These are phyloP conservation scores for Rubus idaeus DNA, from an alignment of 306 rosid genomes.

Conservation along the genomic window DNA sequence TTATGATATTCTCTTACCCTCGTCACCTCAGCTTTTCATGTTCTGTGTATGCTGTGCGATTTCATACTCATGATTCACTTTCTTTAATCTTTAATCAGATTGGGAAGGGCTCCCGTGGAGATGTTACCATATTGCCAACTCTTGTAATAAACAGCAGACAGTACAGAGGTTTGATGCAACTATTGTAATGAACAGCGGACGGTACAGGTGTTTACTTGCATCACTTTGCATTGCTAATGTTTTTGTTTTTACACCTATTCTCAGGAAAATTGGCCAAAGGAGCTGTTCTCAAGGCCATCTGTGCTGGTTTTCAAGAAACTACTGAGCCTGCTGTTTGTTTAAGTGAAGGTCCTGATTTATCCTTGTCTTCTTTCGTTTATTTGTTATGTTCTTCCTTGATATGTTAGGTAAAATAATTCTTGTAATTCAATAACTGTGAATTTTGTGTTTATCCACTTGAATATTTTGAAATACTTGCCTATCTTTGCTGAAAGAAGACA, in stretches of 20 bases:
- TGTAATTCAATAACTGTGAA: neutral
- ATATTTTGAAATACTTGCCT: neutral
- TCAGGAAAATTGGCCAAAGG: constrained; percentile 80
- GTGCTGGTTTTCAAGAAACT: constrained; percentile 85
- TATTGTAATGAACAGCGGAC: constrained; percentile 1
- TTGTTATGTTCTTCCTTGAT: constrained; percentile 2
- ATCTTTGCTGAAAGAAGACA: neutral
- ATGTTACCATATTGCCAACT: constrained; percentile 94
- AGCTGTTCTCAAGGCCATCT: constrained; percentile 90
- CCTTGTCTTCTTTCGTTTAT: constrained; percentile 2
- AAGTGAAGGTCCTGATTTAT: constrained; percentile 56
- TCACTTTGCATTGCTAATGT: constrained; percentile 8
- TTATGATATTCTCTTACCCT: constrained; percentile 4
- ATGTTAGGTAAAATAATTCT: neutral
- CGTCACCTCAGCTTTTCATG: constrained; percentile 11
- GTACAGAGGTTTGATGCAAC: constrained; percentile 63
- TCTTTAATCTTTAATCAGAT: constrained; percentile 47
- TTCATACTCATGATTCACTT: constrained; percentile 27
- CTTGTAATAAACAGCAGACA: constrained; percentile 90
- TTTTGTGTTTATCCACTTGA: neutral
- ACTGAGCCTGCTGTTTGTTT: constrained; percentile 93
- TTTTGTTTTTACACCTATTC: constrained; percentile 14
- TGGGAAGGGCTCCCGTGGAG: constrained; percentile 91
- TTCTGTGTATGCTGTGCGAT: neutral
- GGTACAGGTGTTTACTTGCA: neutral